Evolutionary conservation across 2,329 filamentous ascomycete species (phyloP).

Genomic region (Cladobotryum protrusum): DNA sequence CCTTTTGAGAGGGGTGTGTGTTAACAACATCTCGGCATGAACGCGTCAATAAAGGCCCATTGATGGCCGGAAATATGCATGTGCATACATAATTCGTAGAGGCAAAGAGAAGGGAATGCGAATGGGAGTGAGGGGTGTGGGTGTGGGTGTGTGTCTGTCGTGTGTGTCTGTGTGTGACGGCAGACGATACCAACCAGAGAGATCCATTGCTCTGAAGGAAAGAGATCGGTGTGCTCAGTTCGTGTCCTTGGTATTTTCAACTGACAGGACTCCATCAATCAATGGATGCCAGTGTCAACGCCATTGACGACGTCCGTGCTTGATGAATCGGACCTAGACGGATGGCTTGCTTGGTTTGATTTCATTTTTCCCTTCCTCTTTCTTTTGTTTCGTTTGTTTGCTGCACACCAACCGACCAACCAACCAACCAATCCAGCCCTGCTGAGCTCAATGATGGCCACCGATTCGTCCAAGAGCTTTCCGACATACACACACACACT

Average conservation of each 20-base stretch:
- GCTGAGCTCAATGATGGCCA: too few relatives aligned
- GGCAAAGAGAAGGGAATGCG: not conserved
- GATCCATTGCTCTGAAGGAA: not conserved
- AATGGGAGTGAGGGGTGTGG: not conserved
- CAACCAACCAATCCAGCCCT: too few relatives aligned
- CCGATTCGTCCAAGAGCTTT: too few relatives aligned
- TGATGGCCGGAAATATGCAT: too few relatives aligned
- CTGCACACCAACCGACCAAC: not conserved
- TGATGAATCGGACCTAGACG: not conserved
- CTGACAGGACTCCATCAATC: not conserved
- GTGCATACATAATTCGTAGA: not conserved
- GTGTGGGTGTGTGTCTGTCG: too few relatives aligned
- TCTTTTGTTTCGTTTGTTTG: too few relatives aligned
- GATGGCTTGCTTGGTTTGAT: not conserved
- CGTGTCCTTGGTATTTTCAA: not conserved
- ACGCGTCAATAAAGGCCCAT: not conserved
- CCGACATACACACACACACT: too few relatives aligned
- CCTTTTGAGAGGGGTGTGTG: too few relatives aligned
- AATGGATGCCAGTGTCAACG: not conserved
- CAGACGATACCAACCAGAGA: not conserved
- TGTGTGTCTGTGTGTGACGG: too few relatives aligned
- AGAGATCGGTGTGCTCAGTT: not conserved
- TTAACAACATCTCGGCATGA: not conserved
- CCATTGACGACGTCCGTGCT: slow-evolving; percentile 1
- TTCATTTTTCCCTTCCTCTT: too few relatives aligned